These are phyloP conservation scores for Vanderwaltozyma yarrowii DNA, from an alignment of 805 yeast species.

Conservation along the genomic window DNA sequence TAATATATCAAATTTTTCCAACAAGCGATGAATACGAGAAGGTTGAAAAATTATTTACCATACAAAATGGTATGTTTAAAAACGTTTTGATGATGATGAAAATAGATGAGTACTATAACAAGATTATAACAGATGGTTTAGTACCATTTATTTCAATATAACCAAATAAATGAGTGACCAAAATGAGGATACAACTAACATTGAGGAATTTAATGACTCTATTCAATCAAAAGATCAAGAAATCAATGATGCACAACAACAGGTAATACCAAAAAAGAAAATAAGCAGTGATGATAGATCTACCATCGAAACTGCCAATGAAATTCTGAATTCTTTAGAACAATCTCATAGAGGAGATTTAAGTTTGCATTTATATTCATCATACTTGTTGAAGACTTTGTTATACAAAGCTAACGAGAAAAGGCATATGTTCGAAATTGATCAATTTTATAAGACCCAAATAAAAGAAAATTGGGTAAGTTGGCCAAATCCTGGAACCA, in stretches of 20 bases:
- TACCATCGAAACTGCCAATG: slow-evolving; percentile 12
- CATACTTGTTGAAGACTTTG: slow-evolving; percentile 31
- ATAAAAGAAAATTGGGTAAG: slow-evolving; percentile 34
- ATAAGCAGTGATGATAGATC: neutral
- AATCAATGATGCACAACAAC: too few species aligned
- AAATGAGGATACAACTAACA: too few species aligned
- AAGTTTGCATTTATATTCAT: slow-evolving; percentile 54
- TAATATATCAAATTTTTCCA: neutral
- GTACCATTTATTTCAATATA: too few species aligned
- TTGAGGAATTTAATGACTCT: too few species aligned
- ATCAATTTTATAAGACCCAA: slow-evolving; percentile 31
- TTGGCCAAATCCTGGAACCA: slow-evolving; percentile 45
- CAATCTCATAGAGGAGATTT: slow-evolving; percentile 44
- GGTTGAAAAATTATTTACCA: neutral
- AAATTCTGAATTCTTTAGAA: slow-evolving; percentile 35
- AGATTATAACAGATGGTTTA: too few species aligned
- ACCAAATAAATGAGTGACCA: too few species aligned
- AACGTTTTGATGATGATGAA: too few species aligned
- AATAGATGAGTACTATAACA: too few species aligned
- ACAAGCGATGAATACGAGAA: neutral
- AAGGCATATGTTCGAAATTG: slow-evolving; percentile 25
- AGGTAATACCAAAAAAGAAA: neutral
- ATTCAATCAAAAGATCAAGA: too few species aligned
- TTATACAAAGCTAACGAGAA: slow-evolving; percentile 21
- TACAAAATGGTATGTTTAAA: too few species aligned